Evolutionary conservation across 2,329 filamentous ascomycete species (phyloP).

Genomic region (Aureobasidium sp.): DNA sequence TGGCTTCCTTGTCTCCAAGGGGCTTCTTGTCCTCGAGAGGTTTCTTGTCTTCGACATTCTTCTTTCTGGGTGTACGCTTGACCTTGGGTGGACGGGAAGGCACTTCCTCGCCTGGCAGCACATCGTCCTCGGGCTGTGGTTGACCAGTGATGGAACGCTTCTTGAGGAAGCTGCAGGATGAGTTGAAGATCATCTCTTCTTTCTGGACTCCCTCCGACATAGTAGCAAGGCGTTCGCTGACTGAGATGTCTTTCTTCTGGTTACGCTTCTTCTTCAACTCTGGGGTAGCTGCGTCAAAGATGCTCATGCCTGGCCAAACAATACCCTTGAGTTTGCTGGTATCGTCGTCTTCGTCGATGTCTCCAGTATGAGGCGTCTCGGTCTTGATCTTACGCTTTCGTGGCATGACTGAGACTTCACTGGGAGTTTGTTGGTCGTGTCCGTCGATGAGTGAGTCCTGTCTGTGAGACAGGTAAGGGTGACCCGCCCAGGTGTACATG

Average conservation of each 20-base stretch:
- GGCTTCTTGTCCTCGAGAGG: constrained; percentile 12
- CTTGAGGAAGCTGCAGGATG: constrained; percentile 32
- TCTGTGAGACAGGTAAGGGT: background rate
- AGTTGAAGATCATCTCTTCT: constrained; percentile 55
- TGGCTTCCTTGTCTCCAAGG: constrained; percentile 22
- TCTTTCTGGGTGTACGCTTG: constrained; percentile 18
- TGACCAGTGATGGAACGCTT: constrained; percentile 37
- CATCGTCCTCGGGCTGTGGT: constrained; percentile 28
- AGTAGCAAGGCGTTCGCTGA: constrained; percentile 57
- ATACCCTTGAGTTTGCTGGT: constrained; percentile 57
- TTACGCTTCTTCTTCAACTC: constrained; percentile 67
- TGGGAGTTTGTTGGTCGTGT: constrained; percentile 21
- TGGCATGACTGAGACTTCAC: background rate
- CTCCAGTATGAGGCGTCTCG: background rate
- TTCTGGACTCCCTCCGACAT: constrained; percentile 57
- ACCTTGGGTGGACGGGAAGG: constrained; percentile 21
- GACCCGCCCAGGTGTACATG: background rate
- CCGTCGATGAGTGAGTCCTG: constrained; percentile 5
- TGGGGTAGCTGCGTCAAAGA: constrained; percentile 71
- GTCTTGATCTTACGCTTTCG: background rate
- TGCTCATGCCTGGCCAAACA: constrained; percentile 68
- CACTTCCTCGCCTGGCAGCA: constrained; percentile 25
- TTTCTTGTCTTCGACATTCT: constrained; percentile 19
- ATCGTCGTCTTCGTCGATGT: constrained; percentile 23
- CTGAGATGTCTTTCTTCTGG: constrained; percentile 66